phyloP scores from a whole-genome alignment of 1,139 yeast species.

The Kurtzmaniella quercitrusa region DNA sequence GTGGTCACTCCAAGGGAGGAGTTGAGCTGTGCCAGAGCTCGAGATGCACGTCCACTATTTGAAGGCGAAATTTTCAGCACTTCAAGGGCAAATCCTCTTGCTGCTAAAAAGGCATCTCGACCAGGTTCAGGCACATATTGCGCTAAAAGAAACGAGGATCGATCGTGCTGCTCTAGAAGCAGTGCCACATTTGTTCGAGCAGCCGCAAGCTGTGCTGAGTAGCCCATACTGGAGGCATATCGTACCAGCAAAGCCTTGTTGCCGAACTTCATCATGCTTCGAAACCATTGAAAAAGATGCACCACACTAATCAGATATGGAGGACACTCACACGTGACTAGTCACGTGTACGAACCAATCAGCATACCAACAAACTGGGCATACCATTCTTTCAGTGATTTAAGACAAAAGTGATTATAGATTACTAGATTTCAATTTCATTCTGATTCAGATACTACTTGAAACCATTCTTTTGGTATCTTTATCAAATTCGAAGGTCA shows the following conservation, averaged over 20 bases:
- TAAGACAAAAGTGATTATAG: too few species aligned
- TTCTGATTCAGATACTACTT: too few species aligned
- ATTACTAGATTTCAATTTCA: too few species aligned
- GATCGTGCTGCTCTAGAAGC: slow-evolving; percentile 46
- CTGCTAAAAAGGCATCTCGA: slow-evolving; percentile 63
- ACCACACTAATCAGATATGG: background rate
- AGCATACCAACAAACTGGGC: background rate
- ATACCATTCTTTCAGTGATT: too few species aligned
- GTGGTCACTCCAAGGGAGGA: slow-evolving; percentile 40
- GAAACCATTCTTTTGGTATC: too few species aligned
- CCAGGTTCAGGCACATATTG: slow-evolving; percentile 70
- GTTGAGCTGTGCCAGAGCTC: slow-evolving; percentile 29
- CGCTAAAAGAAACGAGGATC: slow-evolving; percentile 63
- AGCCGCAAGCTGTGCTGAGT: slow-evolving; percentile 24
- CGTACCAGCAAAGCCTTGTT: background rate
- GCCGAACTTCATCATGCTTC: background rate
- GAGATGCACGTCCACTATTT: slow-evolving; percentile 26
- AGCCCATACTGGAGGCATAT: slow-evolving; percentile 6
- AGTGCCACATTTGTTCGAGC: slow-evolving; percentile 43
- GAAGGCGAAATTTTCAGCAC: slow-evolving; percentile 51
- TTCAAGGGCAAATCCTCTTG: slow-evolving; percentile 67
- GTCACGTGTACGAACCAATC: background rate
- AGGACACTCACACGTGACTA: background rate
- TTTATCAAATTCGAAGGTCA: too few species aligned
- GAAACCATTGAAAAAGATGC: too few species aligned